These are phyloP conservation scores for Thermoascus crustaceus DNA, from an alignment of 2,329 filamentous ascomycete genomes.

Conservation along the genomic window DNA sequence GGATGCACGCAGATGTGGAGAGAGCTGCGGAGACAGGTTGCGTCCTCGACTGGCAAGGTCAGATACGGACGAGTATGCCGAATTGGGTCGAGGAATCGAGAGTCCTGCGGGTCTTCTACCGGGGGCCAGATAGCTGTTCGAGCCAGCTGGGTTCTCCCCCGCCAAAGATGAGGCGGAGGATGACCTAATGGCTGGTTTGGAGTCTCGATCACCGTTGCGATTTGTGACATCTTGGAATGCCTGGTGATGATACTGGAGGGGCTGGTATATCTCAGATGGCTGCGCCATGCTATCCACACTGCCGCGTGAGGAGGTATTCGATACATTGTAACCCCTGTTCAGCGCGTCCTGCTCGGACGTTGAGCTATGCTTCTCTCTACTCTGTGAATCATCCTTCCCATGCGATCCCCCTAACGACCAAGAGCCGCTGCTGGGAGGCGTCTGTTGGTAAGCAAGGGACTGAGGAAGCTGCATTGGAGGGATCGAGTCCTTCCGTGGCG, in stretches of 20 bases:
- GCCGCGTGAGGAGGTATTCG: constrained; percentile 23
- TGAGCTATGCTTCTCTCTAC: constrained; percentile 12
- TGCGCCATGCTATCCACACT: constrained; percentile 29
- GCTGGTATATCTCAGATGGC: constrained; percentile 33
- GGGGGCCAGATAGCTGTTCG: constrained; percentile 57
- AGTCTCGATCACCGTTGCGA: too few species aligned
- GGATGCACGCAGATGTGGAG: constrained; percentile 38
- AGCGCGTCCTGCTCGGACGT: constrained; percentile 19
- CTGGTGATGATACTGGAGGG: constrained; percentile 46
- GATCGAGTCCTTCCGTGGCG: constrained; percentile 19
- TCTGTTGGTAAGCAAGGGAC: constrained; percentile 19
- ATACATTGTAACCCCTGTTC: constrained; percentile 16
- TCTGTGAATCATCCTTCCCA: constrained; percentile 15
- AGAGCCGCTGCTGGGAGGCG: constrained; percentile 26
- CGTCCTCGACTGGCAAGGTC: constrained; percentile 60
- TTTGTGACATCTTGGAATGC: constrained; percentile 30
- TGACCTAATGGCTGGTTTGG: constrained; percentile 19
- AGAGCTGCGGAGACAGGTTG: constrained; percentile 45
- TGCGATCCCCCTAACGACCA: constrained; percentile 26
- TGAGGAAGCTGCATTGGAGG: constrained; percentile 10
- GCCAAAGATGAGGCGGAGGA: constrained; percentile 25
- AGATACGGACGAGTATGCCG: constrained; percentile 66
- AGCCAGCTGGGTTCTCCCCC: constrained; percentile 44
- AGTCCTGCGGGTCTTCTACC: constrained; percentile 45
- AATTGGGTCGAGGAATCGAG: constrained; percentile 61